These are phyloP conservation scores for Diaporthe australafricana DNA, from an alignment of 2,329 filamentous ascomycete genomes.

Conservation along the genomic window DNA sequence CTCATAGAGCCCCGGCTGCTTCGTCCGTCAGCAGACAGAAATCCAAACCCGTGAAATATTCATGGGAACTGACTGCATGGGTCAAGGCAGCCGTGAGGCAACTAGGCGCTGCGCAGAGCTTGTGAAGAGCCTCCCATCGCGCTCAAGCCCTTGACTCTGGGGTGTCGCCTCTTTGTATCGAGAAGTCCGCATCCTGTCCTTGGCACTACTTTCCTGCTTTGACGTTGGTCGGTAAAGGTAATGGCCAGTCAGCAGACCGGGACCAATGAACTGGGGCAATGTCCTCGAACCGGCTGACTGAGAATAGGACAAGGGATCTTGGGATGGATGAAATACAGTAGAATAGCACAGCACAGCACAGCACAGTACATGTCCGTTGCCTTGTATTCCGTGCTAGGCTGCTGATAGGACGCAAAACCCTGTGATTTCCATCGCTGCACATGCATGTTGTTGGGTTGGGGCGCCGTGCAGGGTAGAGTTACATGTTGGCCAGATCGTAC, in stretches of 20 bases:
- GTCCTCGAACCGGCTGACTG: neutral
- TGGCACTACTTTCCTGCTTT: neutral
- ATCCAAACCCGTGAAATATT: neutral
- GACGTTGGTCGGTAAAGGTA: neutral
- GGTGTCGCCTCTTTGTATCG: neutral
- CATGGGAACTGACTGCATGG: neutral
- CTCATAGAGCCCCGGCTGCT: neutral
- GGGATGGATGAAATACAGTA: neutral
- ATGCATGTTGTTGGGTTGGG: conserved; percentile 5
- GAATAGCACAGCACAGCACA: neutral
- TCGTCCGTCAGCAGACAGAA: neutral
- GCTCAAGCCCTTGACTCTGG: neutral
- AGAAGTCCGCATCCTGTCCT: neutral
- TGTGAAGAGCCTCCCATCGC: neutral
- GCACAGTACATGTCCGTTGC: neutral
- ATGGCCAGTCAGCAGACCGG: neutral
- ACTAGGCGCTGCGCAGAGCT: neutral
- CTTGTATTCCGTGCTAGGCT: neutral
- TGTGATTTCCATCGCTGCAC: conserved; percentile 1
- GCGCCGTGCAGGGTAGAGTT: neutral
- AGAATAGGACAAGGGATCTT: neutral
- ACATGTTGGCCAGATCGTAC: neutral
- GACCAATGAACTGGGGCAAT: neutral
- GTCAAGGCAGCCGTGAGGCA: neutral
- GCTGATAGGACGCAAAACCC: conserved; percentile 7